Conservation (phyloP, 768 basidiomycete species). For the Porphyrellus cyaneotinctus region DNA sequence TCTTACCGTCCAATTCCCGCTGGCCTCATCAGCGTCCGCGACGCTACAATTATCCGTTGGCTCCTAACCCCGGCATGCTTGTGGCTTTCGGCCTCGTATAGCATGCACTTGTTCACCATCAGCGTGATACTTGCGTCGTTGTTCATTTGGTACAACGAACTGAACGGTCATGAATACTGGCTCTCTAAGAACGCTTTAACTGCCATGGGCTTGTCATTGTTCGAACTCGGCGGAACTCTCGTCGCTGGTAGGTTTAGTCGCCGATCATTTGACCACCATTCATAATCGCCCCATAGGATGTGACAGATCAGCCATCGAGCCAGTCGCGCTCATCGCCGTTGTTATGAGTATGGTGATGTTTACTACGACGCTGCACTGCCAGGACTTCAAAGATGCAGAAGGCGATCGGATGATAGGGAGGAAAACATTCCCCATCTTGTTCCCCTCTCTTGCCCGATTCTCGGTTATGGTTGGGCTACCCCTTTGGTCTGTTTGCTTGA, state of each 20-base stretch:
- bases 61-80: constrained; percentile 34
- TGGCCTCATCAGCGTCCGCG: constrained; percentile 36
- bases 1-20: constrained; percentile 44
- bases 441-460: constrained; percentile 31
- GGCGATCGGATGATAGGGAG: constrained; percentile 40
- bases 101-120: constrained; percentile 30
- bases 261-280: not conserved
- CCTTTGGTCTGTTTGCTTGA: constrained; percentile 29
- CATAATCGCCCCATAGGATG: constrained; percentile 19
- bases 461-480: constrained; percentile 28
- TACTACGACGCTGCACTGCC: constrained; percentile 33
- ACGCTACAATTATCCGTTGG: constrained; percentile 38
- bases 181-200: constrained; percentile 34
- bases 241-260: constrained; percentile 30
- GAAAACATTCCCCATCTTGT: constrained; percentile 41
- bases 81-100: constrained; percentile 33
- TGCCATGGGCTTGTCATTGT: constrained; percentile 35
- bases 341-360: constrained; percentile 32
- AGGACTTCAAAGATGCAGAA: constrained; percentile 39
- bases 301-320: constrained; percentile 22
- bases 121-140: constrained; percentile 28
- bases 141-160: constrained; percentile 39
- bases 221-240: constrained; percentile 37
- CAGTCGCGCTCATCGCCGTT: constrained; percentile 27
- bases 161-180: constrained; percentile 27